Conservation (phyloP, 2,329 filamentous ascomycete genomes). For the Penicillium nordicum region DNA sequence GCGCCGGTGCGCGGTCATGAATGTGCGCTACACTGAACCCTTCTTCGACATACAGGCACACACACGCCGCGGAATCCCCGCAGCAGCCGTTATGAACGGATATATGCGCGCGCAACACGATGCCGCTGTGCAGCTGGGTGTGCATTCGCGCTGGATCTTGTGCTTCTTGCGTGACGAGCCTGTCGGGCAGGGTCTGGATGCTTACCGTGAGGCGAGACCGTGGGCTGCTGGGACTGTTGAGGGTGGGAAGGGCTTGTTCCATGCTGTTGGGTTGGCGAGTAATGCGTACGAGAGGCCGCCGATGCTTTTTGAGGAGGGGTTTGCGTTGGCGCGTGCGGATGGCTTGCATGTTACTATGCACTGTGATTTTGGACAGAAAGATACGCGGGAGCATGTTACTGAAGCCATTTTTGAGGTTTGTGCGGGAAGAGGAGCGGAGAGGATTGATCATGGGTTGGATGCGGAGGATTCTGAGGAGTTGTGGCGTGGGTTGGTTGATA, state of each 20-base stretch:
- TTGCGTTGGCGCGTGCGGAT: constrained; percentile 24
- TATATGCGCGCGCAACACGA: constrained; percentile 36
- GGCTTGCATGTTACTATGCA: constrained; percentile 46
- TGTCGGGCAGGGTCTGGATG: constrained; percentile 37
- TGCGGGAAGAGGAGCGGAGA: constrained; percentile 29
- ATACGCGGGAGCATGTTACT: constrained; percentile 45
- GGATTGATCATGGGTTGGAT: constrained; percentile 46
- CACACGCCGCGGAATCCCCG: constrained; percentile 36
- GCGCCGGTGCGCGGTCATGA: constrained; percentile 31
- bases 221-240: constrained; percentile 26
- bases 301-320: constrained; percentile 44
- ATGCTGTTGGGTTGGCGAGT: constrained; percentile 48
- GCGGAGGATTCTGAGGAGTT: constrained; percentile 35
- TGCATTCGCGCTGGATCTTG: constrained; percentile 40
- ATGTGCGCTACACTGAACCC: constrained; percentile 42
- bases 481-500: constrained; percentile 31
- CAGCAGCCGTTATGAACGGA: constrained; percentile 34
- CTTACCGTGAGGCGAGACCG: constrained; percentile 39
- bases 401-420: constrained; percentile 36
- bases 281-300: constrained; percentile 49
- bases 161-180: constrained; percentile 46
- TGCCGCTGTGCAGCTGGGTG: constrained; percentile 25
- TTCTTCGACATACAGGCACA: constrained; percentile 48
- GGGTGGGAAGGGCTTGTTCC: constrained; percentile 40
- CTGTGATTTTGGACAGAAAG: constrained; percentile 52